A percentile compares a stretch with the other conserved stretches of the same genome.
phyloP scores from a whole-genome alignment of 768 basidiomycete species.

The Dacryopinax primogenitus region DNA sequence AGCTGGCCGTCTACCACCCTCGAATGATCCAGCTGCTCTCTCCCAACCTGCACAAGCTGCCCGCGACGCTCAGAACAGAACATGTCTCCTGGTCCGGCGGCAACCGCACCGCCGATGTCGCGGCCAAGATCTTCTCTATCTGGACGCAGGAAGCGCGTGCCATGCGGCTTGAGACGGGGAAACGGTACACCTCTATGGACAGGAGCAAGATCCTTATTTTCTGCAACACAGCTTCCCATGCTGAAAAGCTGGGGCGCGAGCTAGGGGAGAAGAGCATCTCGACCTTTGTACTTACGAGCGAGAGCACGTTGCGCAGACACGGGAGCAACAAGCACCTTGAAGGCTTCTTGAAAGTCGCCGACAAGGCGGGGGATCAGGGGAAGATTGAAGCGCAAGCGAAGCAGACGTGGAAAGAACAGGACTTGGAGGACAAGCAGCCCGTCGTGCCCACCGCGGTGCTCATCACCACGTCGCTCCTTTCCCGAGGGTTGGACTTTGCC shows the following conservation, averaged over 20 bases:
- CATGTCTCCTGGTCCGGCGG: conserved; percentile 67
- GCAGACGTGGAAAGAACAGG: neutral
- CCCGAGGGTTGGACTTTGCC: conserved; percentile 78
- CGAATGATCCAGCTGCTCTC: conserved; percentile 44
- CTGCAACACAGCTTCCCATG: conserved; percentile 63
- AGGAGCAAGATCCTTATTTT: conserved; percentile 50
- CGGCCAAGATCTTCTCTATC: conserved; percentile 54
- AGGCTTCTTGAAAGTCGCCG: conserved; percentile 44
- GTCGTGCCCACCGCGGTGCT: conserved; percentile 37
- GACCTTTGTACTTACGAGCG: conserved; percentile 49
- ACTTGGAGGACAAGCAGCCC: conserved; percentile 13
- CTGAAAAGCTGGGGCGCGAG: conserved; percentile 45
- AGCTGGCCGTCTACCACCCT: conserved; percentile 19
- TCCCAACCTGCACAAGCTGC: conserved; percentile 66
- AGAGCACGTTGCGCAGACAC: conserved; percentile 41
- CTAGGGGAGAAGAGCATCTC: conserved; percentile 49
- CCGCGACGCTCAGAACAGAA: conserved; percentile 53
- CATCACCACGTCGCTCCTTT: conserved; percentile 81
- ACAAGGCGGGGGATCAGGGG: neutral
- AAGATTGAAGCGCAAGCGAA: neutral
- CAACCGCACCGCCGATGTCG: conserved; percentile 68
- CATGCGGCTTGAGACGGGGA: neutral
- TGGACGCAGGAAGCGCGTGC: conserved; percentile 41
- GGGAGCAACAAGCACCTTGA: conserved; percentile 68
- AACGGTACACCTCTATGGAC: neutral